Percentiles rank a stretch among this genome's conserved stretches.
These are phyloP conservation scores for Mrakia gelida DNA, from an alignment of 768 basidiomycete species.

Conservation along the genomic window DNA sequence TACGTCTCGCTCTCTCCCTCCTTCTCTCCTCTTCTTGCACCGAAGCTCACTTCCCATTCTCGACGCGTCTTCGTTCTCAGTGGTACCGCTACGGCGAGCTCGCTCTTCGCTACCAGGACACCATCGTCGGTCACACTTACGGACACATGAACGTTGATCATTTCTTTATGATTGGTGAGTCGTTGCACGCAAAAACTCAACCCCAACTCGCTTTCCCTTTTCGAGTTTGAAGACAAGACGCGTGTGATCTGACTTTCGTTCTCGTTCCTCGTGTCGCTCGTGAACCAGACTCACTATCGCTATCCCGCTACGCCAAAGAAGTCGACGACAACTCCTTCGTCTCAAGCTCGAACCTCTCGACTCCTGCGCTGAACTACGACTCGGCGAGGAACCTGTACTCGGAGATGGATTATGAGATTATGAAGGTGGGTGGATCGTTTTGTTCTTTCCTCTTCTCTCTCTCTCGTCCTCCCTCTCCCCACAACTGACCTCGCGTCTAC, in stretches of 20 bases:
- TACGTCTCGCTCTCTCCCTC: constrained; percentile 46
- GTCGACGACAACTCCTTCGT: constrained; percentile 6
- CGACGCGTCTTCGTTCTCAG: constrained; percentile 1
- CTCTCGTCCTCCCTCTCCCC: neutral
- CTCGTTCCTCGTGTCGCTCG: no score
- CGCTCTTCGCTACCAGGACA: constrained; percentile 77
- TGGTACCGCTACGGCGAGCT: constrained; percentile 56
- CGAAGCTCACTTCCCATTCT: neutral
- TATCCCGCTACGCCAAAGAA: constrained; percentile 4
- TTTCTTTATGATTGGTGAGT: constrained; percentile 45
- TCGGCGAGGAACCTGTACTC: neutral
- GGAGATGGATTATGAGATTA: neutral
- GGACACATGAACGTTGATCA: constrained; percentile 65
- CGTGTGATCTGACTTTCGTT: neutral
- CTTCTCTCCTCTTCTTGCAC: neutral
- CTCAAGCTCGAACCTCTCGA: neutral
- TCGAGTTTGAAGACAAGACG: neutral
- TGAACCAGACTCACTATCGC: neutral
- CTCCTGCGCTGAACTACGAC: constrained; percentile 1
- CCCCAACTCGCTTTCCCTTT: no score
- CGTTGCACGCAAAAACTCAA: neutral
- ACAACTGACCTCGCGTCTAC: neutral
- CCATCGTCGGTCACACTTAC: constrained; percentile 76
- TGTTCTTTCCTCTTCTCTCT: neutral
- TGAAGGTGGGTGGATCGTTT: neutral